These are phyloP conservation scores for Volvox africanus DNA, from an alignment of 139 green algal species.

Conservation along the genomic window DNA sequence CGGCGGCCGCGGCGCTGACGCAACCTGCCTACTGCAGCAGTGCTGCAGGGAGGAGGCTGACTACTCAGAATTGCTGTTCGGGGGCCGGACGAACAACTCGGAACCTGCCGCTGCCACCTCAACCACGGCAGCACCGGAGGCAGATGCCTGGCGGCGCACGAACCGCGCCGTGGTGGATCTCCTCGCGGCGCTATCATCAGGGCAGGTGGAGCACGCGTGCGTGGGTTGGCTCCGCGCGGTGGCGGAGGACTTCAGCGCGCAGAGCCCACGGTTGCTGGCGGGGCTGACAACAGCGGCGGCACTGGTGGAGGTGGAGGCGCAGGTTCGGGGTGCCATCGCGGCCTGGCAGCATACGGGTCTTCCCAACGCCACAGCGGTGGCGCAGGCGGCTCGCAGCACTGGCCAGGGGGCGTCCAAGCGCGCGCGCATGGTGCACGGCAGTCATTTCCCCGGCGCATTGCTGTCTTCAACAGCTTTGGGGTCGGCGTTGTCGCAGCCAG, in stretches of 20 bases:
- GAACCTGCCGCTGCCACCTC: not conserved
- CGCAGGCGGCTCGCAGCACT: not conserved
- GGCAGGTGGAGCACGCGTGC: constrained; percentile 71
- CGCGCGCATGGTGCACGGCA: not conserved
- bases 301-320: constrained; percentile 65
- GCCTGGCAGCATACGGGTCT: constrained; percentile 45
- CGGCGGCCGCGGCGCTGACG: constrained; percentile 47
- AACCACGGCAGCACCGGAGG: constrained; percentile 36
- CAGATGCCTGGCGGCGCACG: constrained; percentile 52
- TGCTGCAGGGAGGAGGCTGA: constrained; percentile 63
- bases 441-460: not conserved
- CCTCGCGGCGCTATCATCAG: constrained; percentile 62
- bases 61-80: constrained; percentile 73
- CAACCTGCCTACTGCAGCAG: constrained; percentile 62
- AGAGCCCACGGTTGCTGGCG: constrained; percentile 66
- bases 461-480: not conserved
- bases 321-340: constrained; percentile 65
- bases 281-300: constrained; percentile 52
- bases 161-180: constrained; percentile 28
- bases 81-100: constrained; percentile 11
- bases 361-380: not conserved
- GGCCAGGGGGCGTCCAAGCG: not conserved
- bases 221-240: constrained; percentile 73
- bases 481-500: not conserved
- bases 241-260: constrained; percentile 53